phyloP scores from a whole-genome alignment of 371 early-diverging fungal species.

The Catenaria anguillulae region DNA sequence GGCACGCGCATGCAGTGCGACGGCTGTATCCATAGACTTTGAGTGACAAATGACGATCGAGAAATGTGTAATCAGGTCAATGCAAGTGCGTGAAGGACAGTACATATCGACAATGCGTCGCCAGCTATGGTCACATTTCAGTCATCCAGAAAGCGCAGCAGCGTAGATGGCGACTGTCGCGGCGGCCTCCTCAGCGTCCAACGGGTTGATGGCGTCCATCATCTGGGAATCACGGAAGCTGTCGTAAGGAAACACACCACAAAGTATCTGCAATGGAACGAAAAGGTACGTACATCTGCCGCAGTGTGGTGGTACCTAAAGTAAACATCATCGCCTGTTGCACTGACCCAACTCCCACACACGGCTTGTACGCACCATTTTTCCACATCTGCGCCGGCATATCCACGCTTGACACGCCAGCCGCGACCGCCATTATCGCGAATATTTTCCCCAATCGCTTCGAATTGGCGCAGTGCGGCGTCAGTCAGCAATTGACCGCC shows the following conservation, averaged over 20 bases:
- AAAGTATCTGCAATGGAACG: background rate
- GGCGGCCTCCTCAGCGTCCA: background rate
- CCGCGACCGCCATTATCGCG: background rate
- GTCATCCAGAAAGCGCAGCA: too few relatives aligned
- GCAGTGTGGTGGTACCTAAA: conserved; percentile 2
- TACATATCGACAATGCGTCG: too few relatives aligned
- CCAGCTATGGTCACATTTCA: too few relatives aligned
- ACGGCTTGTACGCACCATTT: background rate
- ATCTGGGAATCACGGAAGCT: too few relatives aligned
- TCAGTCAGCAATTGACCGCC: background rate
- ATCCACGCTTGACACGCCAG: background rate
- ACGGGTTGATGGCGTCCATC: background rate
- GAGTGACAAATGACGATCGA: too few relatives aligned
- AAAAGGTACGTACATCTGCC: background rate
- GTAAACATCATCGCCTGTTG: background rate
- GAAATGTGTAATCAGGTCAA: too few relatives aligned
- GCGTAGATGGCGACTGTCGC: background rate
- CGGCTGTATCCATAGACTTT: too few relatives aligned
- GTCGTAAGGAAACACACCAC: too few relatives aligned
- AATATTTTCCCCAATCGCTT: background rate
- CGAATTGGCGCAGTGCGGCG: background rate
- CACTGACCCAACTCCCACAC: background rate
- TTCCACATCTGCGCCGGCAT: background rate
- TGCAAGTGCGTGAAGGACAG: too few relatives aligned
- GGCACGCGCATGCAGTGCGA: too few relatives aligned